Percentiles rank a stretch among this genome's conserved stretches.
These are phyloP conservation scores for Passiflora organensis DNA, from an alignment of 345 rosid genomes.

Conservation along the genomic window DNA sequence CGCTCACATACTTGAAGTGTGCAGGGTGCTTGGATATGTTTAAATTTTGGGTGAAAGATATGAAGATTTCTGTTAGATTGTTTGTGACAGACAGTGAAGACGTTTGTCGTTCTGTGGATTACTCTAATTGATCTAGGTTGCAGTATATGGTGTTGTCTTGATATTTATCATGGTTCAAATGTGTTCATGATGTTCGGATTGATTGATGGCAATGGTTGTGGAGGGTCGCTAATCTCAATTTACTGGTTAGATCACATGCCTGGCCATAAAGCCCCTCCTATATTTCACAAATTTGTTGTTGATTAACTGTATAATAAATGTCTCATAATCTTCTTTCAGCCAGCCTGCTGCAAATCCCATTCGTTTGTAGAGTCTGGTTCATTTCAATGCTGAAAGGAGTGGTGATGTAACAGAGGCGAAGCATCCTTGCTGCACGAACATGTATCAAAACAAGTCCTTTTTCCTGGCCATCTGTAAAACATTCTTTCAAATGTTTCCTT, in stretches of 20 bases:
- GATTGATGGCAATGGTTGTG: neutral
- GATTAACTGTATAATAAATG: too few species aligned
- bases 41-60: neutral
- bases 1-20: constrained; percentile 60
- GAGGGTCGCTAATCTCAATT: neutral
- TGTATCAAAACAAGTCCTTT: too few species aligned
- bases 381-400: too few species aligned
- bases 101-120: neutral
- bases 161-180: neutral
- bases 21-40: neutral
- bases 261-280: neutral
- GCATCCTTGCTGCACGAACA: too few species aligned
- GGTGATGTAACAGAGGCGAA: too few species aligned
- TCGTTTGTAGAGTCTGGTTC: too few species aligned
- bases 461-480: too few species aligned
- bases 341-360: too few species aligned
- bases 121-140: too few species aligned
- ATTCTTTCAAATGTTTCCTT: too few species aligned
- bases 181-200: neutral
- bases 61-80: neutral
- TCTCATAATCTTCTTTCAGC: too few species aligned
- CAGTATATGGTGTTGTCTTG: neutral
- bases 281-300: too few species aligned
- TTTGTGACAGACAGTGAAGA: neutral
- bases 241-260: neutral